These are phyloP conservation scores for Acanthamoeba lenticulata DNA, from an alignment of 208 protist genomes.

Conservation along the genomic window DNA sequence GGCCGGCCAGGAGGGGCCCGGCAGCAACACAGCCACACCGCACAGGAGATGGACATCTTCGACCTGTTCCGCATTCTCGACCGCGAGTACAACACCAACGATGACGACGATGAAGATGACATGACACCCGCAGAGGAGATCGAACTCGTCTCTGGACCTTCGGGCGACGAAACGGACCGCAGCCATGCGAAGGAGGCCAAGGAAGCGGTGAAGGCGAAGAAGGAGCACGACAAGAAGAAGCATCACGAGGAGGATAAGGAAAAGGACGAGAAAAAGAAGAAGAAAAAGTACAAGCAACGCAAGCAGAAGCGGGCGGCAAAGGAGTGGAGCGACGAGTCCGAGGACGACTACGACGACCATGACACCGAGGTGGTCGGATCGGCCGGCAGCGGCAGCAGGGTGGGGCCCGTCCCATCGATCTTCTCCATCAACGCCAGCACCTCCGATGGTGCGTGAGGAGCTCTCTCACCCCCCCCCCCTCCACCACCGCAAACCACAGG, in stretches of 20 bases:
- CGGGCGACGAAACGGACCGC: not conserved
- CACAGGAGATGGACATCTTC: not conserved
- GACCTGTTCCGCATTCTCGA: not conserved
- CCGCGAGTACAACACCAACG: not conserved
- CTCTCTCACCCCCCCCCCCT: no score
- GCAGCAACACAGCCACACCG: not conserved
- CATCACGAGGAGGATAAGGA: not conserved
- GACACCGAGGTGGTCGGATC: no score
- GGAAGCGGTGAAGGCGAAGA: not conserved
- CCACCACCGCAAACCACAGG: no score
- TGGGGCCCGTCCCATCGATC: not conserved
- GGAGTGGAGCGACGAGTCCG: not conserved
- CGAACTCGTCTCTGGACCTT: not conserved
- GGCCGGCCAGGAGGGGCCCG: no score
- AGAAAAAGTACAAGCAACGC: not conserved
- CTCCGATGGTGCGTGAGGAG: no score
- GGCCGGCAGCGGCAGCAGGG: not conserved
- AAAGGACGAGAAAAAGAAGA: not conserved
- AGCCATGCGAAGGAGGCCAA: no score
- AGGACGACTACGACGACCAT: not conserved
- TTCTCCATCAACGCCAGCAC: not conserved
- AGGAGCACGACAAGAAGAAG: not conserved
- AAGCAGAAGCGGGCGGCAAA: not conserved
- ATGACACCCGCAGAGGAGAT: not conserved
- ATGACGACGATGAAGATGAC: slow-evolving; percentile 14